Base-by-base conservation (phyloP, 2,329 filamentous ascomycete genomes). In the Penicillium hesseltinei region DNA sequence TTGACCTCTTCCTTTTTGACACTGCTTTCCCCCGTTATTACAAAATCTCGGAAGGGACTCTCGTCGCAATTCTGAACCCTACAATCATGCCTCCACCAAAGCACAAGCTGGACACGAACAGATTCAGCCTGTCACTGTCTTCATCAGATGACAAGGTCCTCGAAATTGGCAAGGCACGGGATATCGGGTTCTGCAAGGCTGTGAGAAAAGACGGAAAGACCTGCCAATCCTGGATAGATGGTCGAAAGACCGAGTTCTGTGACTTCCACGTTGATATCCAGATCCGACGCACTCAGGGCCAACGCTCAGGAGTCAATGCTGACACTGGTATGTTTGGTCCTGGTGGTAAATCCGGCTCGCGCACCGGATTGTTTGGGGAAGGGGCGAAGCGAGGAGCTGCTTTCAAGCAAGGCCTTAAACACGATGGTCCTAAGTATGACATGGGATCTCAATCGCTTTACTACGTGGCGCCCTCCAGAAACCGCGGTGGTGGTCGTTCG, bases 1-100 rank as follows among this genome's bases (percentile, higher is more conserved):
- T 99, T 13, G 92, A 97, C 62, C 82, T 97, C 42, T 97, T 92
- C 67, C 84, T 99, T 15, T 99, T 99, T 75, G 90, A 90, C 67
- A 87, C 88, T 0, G 95, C 91, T 7, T 97, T 97, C 67, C 88
- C 90, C 17, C 87, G 90, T 54, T 99, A 94, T 78, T 97, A 93
- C 88, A 96, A 96, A 71, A 80, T 97, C n/a, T 87, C 87, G 0
- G 84, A 91, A 2, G 94, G 94, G n/a, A 97, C 92, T 0, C 83
- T 97, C 1, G 81, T 99, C 55, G 94, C 93, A 5, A 90, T 99
- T 27, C 81, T 99, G 31, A 99, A 99, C 69, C 94, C 94, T 1
- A 86, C 81, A 19, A 88, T 97, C 65, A 90, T 99, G 86, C 91
- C 93, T 3, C 93, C 93, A 0, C 89, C 89, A 0, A 85, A 85